Evolutionary conservation across 2,329 filamentous ascomycete species (phyloP), one percentile per base, ranked within the genome.

Genomic region (Aspergillus fructus): DNA sequence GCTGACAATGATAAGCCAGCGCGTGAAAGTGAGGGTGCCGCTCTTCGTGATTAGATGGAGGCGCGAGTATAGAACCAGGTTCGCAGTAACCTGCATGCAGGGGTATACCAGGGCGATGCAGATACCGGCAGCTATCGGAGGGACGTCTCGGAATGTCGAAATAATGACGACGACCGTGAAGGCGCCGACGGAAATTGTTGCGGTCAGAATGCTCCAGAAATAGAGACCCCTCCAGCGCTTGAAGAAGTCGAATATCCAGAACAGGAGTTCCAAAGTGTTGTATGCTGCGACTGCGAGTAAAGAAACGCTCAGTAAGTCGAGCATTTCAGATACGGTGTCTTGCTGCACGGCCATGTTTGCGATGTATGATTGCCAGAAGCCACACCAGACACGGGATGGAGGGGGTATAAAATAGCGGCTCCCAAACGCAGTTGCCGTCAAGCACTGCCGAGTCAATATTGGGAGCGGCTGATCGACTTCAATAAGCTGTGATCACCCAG

Each of bases 41-140:
- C 72, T 69, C 17, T 64, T 59, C 15, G 76, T 61, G 19, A 80
- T 67, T 3, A 80, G 69, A 60, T 79, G 75, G 2, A 80, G 66
- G n/a, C 77, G 69, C 3, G 77, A 79, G 63, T 78, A 80, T 2
- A 80, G 68, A 8, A 79, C 74, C 4, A 79, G 55, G 6, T 71
- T 69, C 61, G 78, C 76, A 6, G 76, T 73, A 0, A 69, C 71
- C 19, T 75, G 70, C 69, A 78, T 72, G 33, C 64, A 61, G 49
- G 69, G 73, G 71, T 74, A 77, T 33, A 73, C 70, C 5, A 76
- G 48, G 3, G 67, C 43, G 13, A 56, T 39, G 7, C 53, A 49
- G 30, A 60, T 21, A 2, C 19, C 30, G 11, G 47, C 41, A 4
- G 45, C 4, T 2, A 60, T 2, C 9, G 27, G 19, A 2, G 60